These are phyloP conservation scores for Asclepias syriaca DNA, from an alignment of 257 asterid species.

Conservation along the genomic window DNA sequence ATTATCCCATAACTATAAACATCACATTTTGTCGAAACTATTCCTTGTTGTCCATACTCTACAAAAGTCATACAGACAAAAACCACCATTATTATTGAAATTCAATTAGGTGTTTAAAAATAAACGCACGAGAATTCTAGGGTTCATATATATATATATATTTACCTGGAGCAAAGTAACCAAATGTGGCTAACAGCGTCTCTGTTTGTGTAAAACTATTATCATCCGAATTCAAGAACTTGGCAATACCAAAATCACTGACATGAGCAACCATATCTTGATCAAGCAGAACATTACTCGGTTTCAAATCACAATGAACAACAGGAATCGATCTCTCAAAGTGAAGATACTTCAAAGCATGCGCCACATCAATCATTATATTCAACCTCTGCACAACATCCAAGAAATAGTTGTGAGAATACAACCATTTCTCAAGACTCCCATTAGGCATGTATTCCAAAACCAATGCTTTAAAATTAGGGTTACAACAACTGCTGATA, in stretches of 20 bases:
- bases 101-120: too few species aligned
- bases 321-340: neutral
- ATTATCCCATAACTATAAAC: conserved; percentile 2
- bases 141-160: too few species aligned
- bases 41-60: neutral
- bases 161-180: conserved; percentile 1
- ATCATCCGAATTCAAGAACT: neutral
- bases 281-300: neutral
- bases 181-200: neutral
- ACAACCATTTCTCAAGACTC: too few species aligned
- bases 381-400: neutral
- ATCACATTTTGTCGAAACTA: conserved; percentile 3
- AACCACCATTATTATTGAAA: too few species aligned
- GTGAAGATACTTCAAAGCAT: neutral
- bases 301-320: neutral
- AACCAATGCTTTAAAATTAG: too few species aligned
- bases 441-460: too few species aligned
- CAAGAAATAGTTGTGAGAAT: too few species aligned
- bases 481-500: too few species aligned
- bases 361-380: neutral
- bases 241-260: conserved; percentile 1
- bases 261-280: neutral
- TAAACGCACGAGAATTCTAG: too few species aligned
- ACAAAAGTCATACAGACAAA: too few species aligned
- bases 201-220: neutral